These are phyloP conservation scores for Endoconidiophora polonica DNA, from an alignment of 2,329 filamentous ascomycete species.

Conservation along the genomic window DNA sequence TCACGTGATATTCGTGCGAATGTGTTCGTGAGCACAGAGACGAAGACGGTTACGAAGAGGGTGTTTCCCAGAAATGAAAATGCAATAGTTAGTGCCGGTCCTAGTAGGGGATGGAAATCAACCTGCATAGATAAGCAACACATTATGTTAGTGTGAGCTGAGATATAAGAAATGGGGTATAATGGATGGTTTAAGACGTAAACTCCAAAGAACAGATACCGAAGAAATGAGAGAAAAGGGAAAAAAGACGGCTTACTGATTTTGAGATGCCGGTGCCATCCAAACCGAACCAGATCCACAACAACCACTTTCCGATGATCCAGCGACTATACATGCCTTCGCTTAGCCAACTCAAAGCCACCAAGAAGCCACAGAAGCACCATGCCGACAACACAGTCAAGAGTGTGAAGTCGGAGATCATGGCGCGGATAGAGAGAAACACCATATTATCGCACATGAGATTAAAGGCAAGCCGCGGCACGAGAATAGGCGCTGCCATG, in stretches of 20 bases:
- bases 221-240: too few species aligned
- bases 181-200: background rate
- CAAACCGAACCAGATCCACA: conserved; percentile 83
- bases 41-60: conserved; percentile 73
- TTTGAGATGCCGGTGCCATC: conserved; percentile 50
- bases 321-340: conserved; percentile 34
- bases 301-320: conserved; percentile 73
- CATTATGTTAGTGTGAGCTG: conserved; percentile 18
- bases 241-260: conserved; percentile 25
- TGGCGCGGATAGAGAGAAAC: conserved; percentile 63
- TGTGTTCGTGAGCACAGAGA: conserved; percentile 73
- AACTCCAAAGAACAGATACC: too few species aligned
- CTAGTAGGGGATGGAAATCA: conserved; percentile 65
- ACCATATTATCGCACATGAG: conserved; percentile 70
- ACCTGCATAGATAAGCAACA: conserved; percentile 37
- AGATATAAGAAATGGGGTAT: background rate
- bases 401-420: conserved; percentile 75
- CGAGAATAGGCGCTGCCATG: conserved; percentile 58
- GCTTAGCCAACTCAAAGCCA: conserved; percentile 65
- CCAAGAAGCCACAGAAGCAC: conserved; percentile 70
- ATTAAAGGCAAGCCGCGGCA: conserved; percentile 69
- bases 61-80: conserved; percentile 81
- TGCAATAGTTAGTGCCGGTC: conserved; percentile 62
- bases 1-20: conserved; percentile 65
- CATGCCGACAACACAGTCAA: conserved; percentile 59